Conservation (phyloP, 2,329 filamentous ascomycete species). For the Monascus ruber region DNA sequence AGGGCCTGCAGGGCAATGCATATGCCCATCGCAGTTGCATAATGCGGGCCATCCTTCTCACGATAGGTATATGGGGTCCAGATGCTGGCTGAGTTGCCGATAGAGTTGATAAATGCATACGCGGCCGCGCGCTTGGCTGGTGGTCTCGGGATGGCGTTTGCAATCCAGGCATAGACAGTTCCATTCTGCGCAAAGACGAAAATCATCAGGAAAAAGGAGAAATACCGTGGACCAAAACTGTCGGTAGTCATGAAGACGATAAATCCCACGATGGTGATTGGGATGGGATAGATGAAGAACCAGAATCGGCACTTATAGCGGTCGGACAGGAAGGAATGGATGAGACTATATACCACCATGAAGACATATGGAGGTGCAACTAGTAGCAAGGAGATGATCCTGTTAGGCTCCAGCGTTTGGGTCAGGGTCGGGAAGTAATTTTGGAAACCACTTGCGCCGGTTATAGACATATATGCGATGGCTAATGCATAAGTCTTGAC, state of each 20-base stretch:
- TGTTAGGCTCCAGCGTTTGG: slow-evolving; percentile 31
- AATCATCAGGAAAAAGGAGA: slow-evolving; percentile 45
- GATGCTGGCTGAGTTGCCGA: slow-evolving; percentile 43
- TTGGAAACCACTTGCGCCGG: slow-evolving; percentile 41
- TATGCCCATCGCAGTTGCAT: slow-evolving; percentile 31
- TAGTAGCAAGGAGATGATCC: slow-evolving; percentile 40
- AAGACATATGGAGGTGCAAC: slow-evolving; percentile 45
- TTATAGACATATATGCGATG: slow-evolving; percentile 39
- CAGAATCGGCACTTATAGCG: slow-evolving; percentile 37
- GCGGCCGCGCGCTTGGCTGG: slow-evolving; percentile 46
- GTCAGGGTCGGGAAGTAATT: slow-evolving; percentile 47
- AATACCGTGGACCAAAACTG: slow-evolving; percentile 43
- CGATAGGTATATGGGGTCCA: slow-evolving; percentile 42
- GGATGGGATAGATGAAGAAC: slow-evolving; percentile 44
- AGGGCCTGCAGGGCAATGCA: slow-evolving; percentile 31
- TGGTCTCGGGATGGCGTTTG: slow-evolving; percentile 39
- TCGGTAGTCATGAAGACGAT: slow-evolving; percentile 44
- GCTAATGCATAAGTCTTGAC: slow-evolving; percentile 37
- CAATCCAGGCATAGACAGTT: slow-evolving; percentile 40
- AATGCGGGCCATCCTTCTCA: slow-evolving; percentile 27
- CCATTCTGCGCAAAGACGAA: slow-evolving; percentile 47
- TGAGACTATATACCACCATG: slow-evolving; percentile 39
- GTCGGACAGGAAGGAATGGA: slow-evolving; percentile 37
- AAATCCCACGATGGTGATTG: slow-evolving; percentile 40
- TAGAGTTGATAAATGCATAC: slow-evolving; percentile 44